Evolutionary conservation across 2,329 filamentous ascomycete species (phyloP).

Genomic region (Ceratocystis smalleyi): DNA sequence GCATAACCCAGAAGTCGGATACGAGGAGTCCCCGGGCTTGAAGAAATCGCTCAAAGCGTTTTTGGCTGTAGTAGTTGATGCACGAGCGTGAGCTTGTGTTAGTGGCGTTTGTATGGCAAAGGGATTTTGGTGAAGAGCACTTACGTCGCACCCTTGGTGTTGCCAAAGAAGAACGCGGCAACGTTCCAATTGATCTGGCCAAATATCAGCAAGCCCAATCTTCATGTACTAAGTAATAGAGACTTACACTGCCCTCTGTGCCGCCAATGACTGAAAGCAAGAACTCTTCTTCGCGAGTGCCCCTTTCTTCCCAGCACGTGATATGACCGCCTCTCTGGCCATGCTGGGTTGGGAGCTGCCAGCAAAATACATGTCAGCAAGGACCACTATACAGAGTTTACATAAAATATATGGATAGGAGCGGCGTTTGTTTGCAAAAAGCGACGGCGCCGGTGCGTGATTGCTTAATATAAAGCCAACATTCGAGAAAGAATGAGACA

Average conservation of each 20-base stretch:
- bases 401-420: background rate
- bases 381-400: background rate
- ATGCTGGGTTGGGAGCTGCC: slow-evolving; percentile 2
- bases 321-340: slow-evolving; percentile 13
- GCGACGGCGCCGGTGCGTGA: background rate
- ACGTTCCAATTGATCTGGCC: slow-evolving; percentile 45
- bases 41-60: slow-evolving; percentile 52
- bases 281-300: slow-evolving; percentile 15
- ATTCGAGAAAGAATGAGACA: background rate
- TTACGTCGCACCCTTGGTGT: slow-evolving; percentile 51
- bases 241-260: slow-evolving; percentile 15
- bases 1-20: slow-evolving; percentile 16
- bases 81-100: background rate
- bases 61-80: slow-evolving; percentile 33
- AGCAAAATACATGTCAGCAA: background rate
- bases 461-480: background rate
- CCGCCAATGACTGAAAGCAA: slow-evolving; percentile 16
- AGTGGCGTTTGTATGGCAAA: background rate
- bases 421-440: background rate
- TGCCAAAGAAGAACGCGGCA: slow-evolving; percentile 16
- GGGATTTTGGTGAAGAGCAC: slow-evolving; percentile 23
- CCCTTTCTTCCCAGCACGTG: slow-evolving; percentile 15
- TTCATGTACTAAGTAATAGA: background rate
- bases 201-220: background rate
- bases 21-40: slow-evolving; percentile 37